Base-by-base conservation (phyloP, 2,329 filamentous ascomycete genomes). In the Truncatella angustata region DNA sequence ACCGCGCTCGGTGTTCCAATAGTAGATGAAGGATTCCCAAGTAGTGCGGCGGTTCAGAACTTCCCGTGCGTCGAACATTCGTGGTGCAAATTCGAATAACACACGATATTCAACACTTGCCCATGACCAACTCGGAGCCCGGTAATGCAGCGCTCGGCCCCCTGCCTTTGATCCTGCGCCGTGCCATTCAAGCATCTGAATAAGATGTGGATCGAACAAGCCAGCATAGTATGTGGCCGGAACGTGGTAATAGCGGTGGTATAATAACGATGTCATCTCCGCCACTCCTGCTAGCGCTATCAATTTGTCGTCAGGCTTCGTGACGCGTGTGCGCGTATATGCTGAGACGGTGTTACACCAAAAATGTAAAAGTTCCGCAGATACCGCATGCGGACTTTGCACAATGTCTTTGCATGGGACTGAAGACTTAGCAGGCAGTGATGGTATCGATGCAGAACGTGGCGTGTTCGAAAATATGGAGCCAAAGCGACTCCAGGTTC, bases 331-430 rank as follows among this genome's bases (percentile, higher is more conserved):
- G 7, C 51, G 45, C 3, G 46, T 44, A 16, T 53, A 53, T 2
- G 51, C 21, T 3, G 49, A 20, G 9, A 53, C 35, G 2, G 42
- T 36, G 14, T 53, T 23, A 23, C 45, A 53, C 51, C 51, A 53
- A 37, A 34, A 43, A 2, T 49, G 32, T 4, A 52, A 49, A 2
- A 46, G 7, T 4, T 52, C 26, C 11, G 34, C 14, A n/a, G 20
- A 16, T n/a, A n/a, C n/a, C n/a, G n/a, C n/a, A n/a, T n/a, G n/a
- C n/a, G n/a, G n/a, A n/a, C n/a, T n/a, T n/a, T n/a, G n/a, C n/a
- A n/a, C n/a, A n/a, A n/a, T n/a, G n/a, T n/a, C n/a, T n/a, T n/a
- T n/a, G n/a, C n/a, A n/a, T n/a, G n/a, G n/a, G n/a, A n/a, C n/a
- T n/a, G n/a, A n/a, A n/a, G n/a, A n/a, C n/a, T n/a, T n/a, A n/a